A percentile compares a stretch with the other conserved stretches of the same genome.
Conservation (phyloP, 352 stramenopile genomes). For the Globisporangium heterothallicum region DNA sequence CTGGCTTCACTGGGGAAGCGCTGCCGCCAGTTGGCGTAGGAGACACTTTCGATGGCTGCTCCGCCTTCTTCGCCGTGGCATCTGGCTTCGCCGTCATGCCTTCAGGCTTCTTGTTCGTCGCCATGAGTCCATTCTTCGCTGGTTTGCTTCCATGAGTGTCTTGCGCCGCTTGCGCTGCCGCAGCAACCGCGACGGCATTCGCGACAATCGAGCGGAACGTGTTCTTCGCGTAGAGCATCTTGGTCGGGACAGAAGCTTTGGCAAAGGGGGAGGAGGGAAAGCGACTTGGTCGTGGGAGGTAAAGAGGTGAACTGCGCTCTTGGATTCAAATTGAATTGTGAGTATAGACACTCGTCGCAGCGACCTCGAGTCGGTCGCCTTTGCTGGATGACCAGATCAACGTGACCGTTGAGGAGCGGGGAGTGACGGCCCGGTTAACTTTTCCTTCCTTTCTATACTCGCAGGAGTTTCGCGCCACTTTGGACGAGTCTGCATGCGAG, state of each 20-base stretch:
- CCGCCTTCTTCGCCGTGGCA: neutral
- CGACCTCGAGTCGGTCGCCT: too few species aligned
- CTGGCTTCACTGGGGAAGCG: neutral
- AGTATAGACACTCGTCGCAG: too few species aligned
- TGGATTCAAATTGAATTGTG: slow-evolving; percentile 11
- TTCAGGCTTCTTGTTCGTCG: slow-evolving; percentile 10
- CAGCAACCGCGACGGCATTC: slow-evolving; percentile 6
- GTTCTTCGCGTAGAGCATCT: slow-evolving; percentile 13
- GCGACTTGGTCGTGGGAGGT: neutral
- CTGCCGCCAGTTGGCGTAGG: neutral
- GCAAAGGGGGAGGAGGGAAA: neutral
- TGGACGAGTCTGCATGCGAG: neutral
- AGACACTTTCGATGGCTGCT: neutral
- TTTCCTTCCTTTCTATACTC: neutral
- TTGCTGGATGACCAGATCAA: too few species aligned
- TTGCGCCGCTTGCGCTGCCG: slow-evolving; percentile 3
- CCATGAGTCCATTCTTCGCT: slow-evolving; percentile 9
- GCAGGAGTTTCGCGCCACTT: neutral
- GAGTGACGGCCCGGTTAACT: too few species aligned
- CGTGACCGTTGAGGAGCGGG: too few species aligned
- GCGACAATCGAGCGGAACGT: slow-evolving; percentile 10
- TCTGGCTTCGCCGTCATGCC: slow-evolving; percentile 3
- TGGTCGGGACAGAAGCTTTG: too few species aligned
- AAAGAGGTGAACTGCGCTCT: neutral
- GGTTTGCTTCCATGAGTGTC: neutral